Conservation (phyloP, 192 early-diverging fungal genomes). For the Backusella australiensis region DNA sequence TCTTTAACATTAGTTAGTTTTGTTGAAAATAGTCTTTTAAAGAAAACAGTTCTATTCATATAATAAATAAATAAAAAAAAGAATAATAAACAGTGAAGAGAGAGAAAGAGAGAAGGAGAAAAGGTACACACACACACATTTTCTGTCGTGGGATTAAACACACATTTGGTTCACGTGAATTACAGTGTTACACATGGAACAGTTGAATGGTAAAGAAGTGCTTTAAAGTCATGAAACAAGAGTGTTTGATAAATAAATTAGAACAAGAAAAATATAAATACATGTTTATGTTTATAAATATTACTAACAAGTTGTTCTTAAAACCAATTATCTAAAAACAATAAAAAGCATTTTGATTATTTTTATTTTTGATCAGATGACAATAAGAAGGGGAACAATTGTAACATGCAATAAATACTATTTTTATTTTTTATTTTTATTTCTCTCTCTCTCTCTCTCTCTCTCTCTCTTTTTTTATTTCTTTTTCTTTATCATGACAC, state of each 20-base stretch:
- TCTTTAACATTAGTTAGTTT: slow-evolving; percentile 5
- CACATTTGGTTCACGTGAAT: background rate
- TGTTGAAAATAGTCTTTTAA: slow-evolving; percentile 7
- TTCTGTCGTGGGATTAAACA: background rate
- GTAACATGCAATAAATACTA: background rate
- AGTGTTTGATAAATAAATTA: background rate
- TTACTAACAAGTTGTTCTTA: background rate
- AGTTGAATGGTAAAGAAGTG: background rate
- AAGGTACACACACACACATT: background rate
- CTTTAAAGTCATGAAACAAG: background rate
- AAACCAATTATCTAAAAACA: background rate
- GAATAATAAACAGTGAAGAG: background rate
- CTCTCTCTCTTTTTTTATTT: background rate
- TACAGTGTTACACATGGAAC: background rate
- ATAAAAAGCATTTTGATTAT: background rate
- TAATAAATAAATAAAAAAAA: background rate
- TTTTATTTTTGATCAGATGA: slow-evolving; percentile 1
- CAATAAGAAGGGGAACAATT: background rate
- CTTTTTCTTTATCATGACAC: background rate
- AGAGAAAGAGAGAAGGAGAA: background rate
- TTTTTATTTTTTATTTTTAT: background rate
- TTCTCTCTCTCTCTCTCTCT: background rate
- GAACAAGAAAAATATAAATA: background rate
- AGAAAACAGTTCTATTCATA: background rate
- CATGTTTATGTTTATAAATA: background rate